phyloP scores from a whole-genome alignment of 441 rosid genomes.

The Gossypium gossypioides region DNA sequence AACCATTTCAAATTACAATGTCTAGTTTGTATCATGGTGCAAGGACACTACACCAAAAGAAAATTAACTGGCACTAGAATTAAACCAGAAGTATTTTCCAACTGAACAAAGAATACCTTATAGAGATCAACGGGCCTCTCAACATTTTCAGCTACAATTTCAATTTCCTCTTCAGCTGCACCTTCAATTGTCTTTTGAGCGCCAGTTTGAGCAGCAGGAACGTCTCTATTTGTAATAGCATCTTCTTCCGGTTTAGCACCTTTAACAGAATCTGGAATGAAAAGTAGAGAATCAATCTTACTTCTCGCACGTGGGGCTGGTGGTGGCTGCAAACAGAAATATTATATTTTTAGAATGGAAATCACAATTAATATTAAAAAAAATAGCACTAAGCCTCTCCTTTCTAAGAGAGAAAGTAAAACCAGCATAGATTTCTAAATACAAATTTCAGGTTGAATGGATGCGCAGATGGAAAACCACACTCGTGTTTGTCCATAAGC shows the following conservation, averaged over 20 bases:
- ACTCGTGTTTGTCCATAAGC: neutral
- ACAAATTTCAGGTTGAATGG: neutral
- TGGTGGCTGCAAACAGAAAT: constrained; percentile 50
- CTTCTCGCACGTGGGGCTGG: constrained; percentile 68
- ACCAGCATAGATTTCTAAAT: neutral
- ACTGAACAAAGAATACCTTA: constrained; percentile 48
- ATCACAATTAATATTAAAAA: neutral
- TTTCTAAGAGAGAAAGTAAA: neutral
- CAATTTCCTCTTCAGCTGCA: constrained; percentile 34
- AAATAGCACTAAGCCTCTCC: neutral
- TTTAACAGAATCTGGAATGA: constrained; percentile 59
- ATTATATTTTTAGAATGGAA: constrained; percentile 13
- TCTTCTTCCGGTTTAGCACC: constrained; percentile 37
- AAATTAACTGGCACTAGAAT: neutral
- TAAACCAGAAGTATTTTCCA: neutral
- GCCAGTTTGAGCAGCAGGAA: constrained; percentile 16
- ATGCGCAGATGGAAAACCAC: neutral
- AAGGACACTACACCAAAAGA: neutral
- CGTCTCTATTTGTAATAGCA: constrained; percentile 23
- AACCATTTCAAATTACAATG: neutral
- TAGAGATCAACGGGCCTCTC: constrained; percentile 97
- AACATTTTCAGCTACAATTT: constrained; percentile 57
- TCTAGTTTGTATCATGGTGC: neutral
- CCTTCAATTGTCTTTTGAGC: constrained; percentile 23
- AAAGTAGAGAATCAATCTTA: constrained; percentile 79